Evolutionary conservation across 1,284 basidiomycete species (phyloP), one percentile per base, ranked within the genome.

Genomic region (Ustilago vetiveriae): DNA sequence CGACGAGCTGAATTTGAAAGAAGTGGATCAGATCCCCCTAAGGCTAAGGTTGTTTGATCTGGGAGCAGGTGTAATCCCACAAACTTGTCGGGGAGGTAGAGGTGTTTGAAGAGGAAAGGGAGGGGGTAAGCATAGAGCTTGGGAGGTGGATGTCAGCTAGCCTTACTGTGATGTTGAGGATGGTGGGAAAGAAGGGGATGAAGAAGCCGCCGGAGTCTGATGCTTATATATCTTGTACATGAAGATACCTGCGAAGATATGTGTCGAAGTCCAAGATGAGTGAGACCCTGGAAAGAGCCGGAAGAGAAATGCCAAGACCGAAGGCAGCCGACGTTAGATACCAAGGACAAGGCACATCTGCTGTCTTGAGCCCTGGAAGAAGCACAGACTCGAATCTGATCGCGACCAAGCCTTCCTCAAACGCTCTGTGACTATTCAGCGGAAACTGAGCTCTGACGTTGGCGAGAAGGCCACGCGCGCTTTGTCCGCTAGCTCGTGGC

Each of bases 161-260:
- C 19, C 42, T 41, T 21, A 19, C 27, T 29, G 33, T 16, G 19
- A 45, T 40, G 45, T 16, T 37, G 35, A 33, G 51, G 32, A n/a
- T 33, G 50, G 21, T 40, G 41, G 27, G 32, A 57, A 57, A 49
- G 54, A 54, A 55, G 46, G 47, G 32, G 21, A 37, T 46, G 51
- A 58, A 65, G 62, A 65, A 65, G 50, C 62, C 55, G 62, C 62
- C 55, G 55, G 50, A 65, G 55, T 33, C 30, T 52, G 27, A 23
- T 50, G 37, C 14, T 54, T 65, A 65, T 65, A 65, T 65, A 65
- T 17, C 41, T 54, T 65, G 41, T 23, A 14, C 41, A 42, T 42
- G 32, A 41, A 6, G 42, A 46, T 32, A 30, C 23, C 14, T 13
- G 23, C 30, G n/a, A 30, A 26, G 35, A 49, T n/a, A 27, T 38